Base-by-base conservation (phyloP, 106 monocot genomes). In the Phalaenopsis equestris region DNA sequence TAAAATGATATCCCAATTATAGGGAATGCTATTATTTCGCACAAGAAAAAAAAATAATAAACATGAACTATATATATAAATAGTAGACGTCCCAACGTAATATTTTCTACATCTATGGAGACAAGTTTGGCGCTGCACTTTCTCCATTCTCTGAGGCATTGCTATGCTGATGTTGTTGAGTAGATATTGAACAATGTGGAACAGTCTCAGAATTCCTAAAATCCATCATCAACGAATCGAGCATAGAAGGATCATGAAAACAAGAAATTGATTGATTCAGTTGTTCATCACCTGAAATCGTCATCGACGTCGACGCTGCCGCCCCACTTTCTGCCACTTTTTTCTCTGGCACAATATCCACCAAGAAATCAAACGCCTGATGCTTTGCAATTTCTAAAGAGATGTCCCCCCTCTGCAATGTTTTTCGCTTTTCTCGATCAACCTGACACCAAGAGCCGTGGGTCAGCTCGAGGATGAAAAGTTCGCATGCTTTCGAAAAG, bases 391-490 rank as follows among this genome's bases (percentile, higher is more conserved):
- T 90, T 3, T 87, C 90, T 24, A 83, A 85, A 43, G 87, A 83
- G 10, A 90, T 90, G 67, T 90, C 90, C 79, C 87, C 87, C 85
- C 87, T 90, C 81, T 87, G 87, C 7, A 90, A 64, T 3, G 90
- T 90, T 43, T 87, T 78, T 72, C 90, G 68, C 83, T 90, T 90
- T 77, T 87, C 87, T 76, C 87, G 87, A 75, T 90, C 90, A 2
- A 85, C 83, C 17, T 87, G 87, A 42, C 82, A 80, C 90, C 90
- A 90, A 0, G 90, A 85, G 24, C 90, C 73, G 18, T 87, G 79
- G 2, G 90, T 90, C 42, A 90, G 72, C 58, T 90, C 43, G 43
- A 45, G 43, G 43, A 45, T 45, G 43, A 45, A 45, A 87, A 90
- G 83, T 72, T 90, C 86, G 16, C 90, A 90, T 0, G 90, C 90